Conservation (phyloP, 768 basidiomycete species). For the Sarcodon sp. region DNA sequence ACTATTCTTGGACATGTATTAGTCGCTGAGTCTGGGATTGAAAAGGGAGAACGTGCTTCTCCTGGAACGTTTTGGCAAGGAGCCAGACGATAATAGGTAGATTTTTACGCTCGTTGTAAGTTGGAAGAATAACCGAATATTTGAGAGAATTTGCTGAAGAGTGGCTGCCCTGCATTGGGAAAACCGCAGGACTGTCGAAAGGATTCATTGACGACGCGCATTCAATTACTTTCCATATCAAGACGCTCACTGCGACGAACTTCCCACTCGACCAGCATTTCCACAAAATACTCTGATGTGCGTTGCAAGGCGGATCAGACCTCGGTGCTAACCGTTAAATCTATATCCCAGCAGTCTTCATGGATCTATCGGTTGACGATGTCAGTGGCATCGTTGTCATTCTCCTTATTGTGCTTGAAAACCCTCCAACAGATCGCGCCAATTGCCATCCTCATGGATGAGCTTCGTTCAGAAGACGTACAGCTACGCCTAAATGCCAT, state of each 20-base stretch:
- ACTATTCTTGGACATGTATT: constrained; percentile 24
- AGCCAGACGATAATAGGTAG: constrained; percentile 83
- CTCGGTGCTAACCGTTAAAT: not conserved
- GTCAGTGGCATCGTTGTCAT: constrained; percentile 24
- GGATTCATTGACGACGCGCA: constrained; percentile 39
- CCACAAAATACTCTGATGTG: too few species aligned
- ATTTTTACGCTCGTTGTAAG: constrained; percentile 91
- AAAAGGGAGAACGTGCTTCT: constrained; percentile 41
- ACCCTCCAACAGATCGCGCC: constrained; percentile 56
- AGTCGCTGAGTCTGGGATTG: not conserved
- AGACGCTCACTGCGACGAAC: too few species aligned
- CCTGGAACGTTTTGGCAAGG: constrained; percentile 60
- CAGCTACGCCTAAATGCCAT: constrained; percentile 93
- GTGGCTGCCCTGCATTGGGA: constrained; percentile 49
- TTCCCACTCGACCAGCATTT: too few species aligned
- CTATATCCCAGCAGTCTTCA: constrained; percentile 16
- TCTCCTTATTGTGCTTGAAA: not conserved
- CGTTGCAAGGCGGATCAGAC: too few species aligned
- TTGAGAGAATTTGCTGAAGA: constrained; percentile 33
- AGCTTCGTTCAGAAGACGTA: constrained; percentile 95
- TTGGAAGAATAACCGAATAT: constrained; percentile 88
- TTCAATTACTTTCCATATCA: not conserved
- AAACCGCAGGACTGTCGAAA: constrained; percentile 40
- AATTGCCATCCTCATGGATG: constrained; percentile 96
- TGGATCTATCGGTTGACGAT: constrained; percentile 66